Percentiles rank a stretch among this genome's conserved stretches.
Conservation (phyloP, 1,284 basidiomycete genomes). For the Naganishia cerealis region DNA sequence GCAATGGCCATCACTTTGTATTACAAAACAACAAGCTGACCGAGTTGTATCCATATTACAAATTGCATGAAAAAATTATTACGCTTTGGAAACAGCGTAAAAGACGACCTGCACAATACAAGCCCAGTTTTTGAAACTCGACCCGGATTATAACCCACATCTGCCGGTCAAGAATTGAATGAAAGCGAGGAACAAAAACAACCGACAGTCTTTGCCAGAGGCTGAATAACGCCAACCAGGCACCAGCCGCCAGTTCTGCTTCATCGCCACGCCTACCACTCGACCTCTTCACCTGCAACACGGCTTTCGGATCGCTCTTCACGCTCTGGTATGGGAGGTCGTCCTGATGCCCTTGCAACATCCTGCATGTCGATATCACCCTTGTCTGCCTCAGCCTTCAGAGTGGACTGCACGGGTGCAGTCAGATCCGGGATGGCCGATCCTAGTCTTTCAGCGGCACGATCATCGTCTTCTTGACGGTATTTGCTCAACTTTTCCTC, state of each 20-base stretch:
- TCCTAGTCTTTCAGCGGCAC: conserved; percentile 13
- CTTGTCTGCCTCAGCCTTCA: background rate
- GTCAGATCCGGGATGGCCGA: conserved; percentile 13
- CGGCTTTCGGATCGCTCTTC: conserved; percentile 23
- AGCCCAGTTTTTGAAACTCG: background rate
- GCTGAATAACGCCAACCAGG: background rate
- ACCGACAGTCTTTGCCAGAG: background rate
- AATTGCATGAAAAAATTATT: conserved; percentile 10
- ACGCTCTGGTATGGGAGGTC: conserved; percentile 21
- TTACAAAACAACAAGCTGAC: conserved; percentile 5
- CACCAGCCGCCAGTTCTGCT: background rate
- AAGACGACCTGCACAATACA: background rate
- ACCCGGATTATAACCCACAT: too few relatives aligned
- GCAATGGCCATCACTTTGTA: conserved; percentile 4
- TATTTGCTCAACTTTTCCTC: conserved; percentile 28
- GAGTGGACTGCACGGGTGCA: background rate
- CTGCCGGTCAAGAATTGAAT: background rate
- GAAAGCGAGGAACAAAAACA: background rate
- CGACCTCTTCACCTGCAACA: conserved; percentile 21
- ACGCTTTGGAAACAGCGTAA: background rate
- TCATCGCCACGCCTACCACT: conserved; percentile 9
- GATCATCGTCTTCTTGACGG: conserved; percentile 28
- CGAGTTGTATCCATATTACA: conserved; percentile 26
- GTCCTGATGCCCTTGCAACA: conserved; percentile 18
- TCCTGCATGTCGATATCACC: conserved; percentile 29